Percentiles rank a stretch among this genome's conserved stretches.
Evolutionary conservation across 176 grass and related monocot genomes (phyloP).

Genomic region (Cenchrus americanus): DNA sequence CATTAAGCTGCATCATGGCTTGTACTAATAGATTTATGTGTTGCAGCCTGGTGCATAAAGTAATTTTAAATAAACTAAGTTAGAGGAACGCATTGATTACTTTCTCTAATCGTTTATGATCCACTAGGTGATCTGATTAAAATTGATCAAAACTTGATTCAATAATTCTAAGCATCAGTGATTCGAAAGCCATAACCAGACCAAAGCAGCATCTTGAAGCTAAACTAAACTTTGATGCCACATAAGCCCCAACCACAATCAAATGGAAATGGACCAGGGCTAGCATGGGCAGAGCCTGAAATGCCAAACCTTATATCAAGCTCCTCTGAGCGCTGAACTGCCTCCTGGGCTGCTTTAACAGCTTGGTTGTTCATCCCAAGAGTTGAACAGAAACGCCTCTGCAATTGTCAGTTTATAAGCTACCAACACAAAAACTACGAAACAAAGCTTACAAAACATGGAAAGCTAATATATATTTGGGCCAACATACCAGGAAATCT

Average conservation of each 20-base stretch:
- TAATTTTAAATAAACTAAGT: too few relatives aligned
- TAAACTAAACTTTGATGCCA: constrained; percentile 25
- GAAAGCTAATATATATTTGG: constrained; percentile 11
- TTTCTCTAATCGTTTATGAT: background rate
- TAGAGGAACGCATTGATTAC: background rate
- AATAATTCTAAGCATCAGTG: background rate
- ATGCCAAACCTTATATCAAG: constrained; percentile 82
- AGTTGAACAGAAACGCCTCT: constrained; percentile 91
- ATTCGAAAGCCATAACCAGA: constrained; percentile 5
- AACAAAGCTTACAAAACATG: background rate
- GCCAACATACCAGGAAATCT: constrained; percentile 77
- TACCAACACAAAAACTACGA: background rate
- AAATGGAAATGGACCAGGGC: background rate
- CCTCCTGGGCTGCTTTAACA: constrained; percentile 92
- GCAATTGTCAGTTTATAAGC: constrained; percentile 40
- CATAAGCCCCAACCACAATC: background rate
- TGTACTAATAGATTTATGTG: background rate
- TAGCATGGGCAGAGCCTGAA: background rate
- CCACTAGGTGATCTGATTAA: background rate
- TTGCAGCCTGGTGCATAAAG: background rate
- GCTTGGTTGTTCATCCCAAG: constrained; percentile 90
- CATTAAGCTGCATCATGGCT: background rate
- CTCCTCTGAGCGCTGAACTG: constrained; percentile 71
- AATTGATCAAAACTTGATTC: background rate
- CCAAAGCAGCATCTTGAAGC: background rate